These are phyloP conservation scores for Xerocomus brunneocitrinus DNA, from an alignment of 768 basidiomycete species.

Conservation along the genomic window DNA sequence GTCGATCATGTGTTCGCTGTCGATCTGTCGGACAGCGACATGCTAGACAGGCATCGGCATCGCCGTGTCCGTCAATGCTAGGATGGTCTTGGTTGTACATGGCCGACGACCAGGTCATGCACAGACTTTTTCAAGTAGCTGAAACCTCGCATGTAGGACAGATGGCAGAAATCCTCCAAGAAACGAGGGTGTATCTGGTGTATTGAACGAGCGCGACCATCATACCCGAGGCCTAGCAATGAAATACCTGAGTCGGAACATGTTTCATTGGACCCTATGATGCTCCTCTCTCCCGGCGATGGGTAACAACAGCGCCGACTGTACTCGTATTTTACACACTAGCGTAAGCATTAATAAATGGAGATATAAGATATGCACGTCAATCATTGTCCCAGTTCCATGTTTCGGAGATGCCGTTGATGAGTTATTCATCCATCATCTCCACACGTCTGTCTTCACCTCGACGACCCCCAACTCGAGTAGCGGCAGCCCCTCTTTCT, in stretches of 20 bases:
- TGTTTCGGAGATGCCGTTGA: neutral
- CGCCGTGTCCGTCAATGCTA: too few relatives aligned
- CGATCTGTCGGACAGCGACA: too few relatives aligned
- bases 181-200: too few relatives aligned
- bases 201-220: too few relatives aligned
- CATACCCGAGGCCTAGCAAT: too few relatives aligned
- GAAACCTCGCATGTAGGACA: too few relatives aligned
- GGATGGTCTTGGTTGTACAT: too few relatives aligned
- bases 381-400: neutral
- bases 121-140: too few relatives aligned
- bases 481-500: neutral
- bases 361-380: constrained; percentile 1
- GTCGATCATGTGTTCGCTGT: too few relatives aligned
- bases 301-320: neutral
- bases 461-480: constrained; percentile 20
- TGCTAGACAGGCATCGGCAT: too few relatives aligned
- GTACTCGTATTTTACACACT: neutral
- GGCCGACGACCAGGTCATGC: too few relatives aligned
- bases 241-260: neutral
- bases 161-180: too few relatives aligned
- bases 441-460: neutral
- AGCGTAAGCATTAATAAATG: neutral
- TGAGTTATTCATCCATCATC: neutral
- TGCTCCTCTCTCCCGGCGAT: neutral
- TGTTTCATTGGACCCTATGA: neutral